Conservation (phyloP, 805 yeast genomes). For the Novakomyces olei region DNA sequence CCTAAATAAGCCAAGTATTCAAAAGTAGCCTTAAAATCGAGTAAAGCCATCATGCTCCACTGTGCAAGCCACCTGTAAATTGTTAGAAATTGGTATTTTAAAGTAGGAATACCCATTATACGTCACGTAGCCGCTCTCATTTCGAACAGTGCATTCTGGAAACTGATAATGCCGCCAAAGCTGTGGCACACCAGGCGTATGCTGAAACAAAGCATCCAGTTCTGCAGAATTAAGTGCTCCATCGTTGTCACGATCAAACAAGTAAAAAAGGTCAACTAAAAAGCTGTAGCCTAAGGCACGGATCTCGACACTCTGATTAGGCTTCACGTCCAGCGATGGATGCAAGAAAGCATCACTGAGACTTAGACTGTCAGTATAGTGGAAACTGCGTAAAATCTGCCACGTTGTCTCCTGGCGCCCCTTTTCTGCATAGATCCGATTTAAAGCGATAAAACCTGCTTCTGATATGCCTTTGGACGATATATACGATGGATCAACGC, state of each 20-base stretch:
- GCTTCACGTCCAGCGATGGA: constrained; percentile 58
- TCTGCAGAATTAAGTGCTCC: constrained; percentile 77
- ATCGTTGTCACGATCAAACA: constrained; percentile 86
- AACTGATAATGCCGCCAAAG: constrained; percentile 71
- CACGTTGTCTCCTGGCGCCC: constrained; percentile 95
- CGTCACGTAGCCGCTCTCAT: constrained; percentile 74
- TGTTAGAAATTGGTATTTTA: too few species aligned
- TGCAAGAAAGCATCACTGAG: constrained; percentile 55
- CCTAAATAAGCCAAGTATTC: constrained; percentile 83
- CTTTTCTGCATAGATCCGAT: constrained; percentile 62
- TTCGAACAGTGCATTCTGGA: constrained; percentile 72
- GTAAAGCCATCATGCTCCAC: constrained; percentile 88
- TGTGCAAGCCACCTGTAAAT: constrained; percentile 98
- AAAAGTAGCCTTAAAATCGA: constrained; percentile 63
- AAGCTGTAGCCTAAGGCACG: constrained; percentile 70
- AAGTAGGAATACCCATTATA: too few species aligned
- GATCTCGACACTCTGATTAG: constrained; percentile 62
- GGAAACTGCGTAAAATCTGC: constrained; percentile 76
- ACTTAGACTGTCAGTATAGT: constrained; percentile 80
- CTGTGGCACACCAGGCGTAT: constrained; percentile 83
- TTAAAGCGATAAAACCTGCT: constrained; percentile 55
- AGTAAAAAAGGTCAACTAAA: constrained; percentile 66
- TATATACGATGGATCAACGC: constrained; percentile 15
- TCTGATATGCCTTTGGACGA: constrained; percentile 10
- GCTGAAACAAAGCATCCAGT: constrained; percentile 43